Base-by-base conservation (phyloP, 805 yeast species). In the Monosporozyma unispora region DNA sequence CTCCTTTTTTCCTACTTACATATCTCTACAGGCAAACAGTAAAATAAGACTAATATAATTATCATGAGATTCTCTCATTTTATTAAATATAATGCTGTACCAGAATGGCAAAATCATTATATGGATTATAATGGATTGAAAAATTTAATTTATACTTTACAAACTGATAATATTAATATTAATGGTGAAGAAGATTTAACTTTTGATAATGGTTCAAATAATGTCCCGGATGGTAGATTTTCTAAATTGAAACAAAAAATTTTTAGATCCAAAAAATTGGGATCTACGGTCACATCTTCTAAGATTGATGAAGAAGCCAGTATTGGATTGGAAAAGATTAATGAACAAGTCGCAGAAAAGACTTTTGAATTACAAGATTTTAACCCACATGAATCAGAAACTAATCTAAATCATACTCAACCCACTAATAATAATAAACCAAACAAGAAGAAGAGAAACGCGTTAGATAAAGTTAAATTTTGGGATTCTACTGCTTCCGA, bases 81-180 rank as follows among this genome's bases (percentile, higher is more conserved):
- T 25, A 69, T 83, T 52, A 77, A 75, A 54, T 84, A 82, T 46
- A 82, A 82, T 50, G 73, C 81, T 40, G 87, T 85, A 48, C 96
- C 96, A 2, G 95, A 84, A 59, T 89, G 97, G 97, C 86, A 83
- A 62, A 81, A 78, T 47, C 80, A 82, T 57, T 89, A 89, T 62
- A 72, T 90, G 52, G 83, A 86, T 59, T 83, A 83, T 62, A 76
- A 78, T 12, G 73, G 73, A 9, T 63, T 82, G 55, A 82, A 82
- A 58, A 79, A 80, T 57, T 59, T 72, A 35, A 76, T 81, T 41
- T 81, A 82, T 58, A 68, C 72, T 52, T 68, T 82, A 29, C 84
- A 80, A 52, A 70, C 75, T 21, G 65, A 67, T 44, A 62, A 63
- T 37, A 44, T 66, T 35, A 59, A 53, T 25, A 46, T 43, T 5